A percentile compares a stretch with the other conserved stretches of the same genome.
Conservation (phyloP, 2,329 filamentous ascomycete species). For the Knufia fluminis region DNA sequence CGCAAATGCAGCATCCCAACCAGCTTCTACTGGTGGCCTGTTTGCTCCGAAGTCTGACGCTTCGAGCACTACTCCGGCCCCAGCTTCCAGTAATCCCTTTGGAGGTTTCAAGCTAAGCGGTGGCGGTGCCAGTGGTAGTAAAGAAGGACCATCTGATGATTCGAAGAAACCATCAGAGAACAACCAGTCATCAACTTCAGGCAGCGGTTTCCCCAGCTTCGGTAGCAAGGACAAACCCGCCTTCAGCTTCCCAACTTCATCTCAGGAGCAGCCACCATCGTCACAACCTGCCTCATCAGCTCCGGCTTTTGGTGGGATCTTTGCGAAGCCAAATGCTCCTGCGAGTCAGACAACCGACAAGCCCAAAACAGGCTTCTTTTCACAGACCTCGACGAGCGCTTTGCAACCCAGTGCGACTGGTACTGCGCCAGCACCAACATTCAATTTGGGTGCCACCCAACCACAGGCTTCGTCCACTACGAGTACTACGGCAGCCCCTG, state of each 20-base stretch:
- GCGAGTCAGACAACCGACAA: slow-evolving; percentile 9
- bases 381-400: slow-evolving; percentile 7
- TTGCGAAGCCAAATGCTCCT: slow-evolving; percentile 13
- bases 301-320: background rate
- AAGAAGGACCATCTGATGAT: too few relatives aligned
- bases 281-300: background rate
- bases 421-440: slow-evolving; percentile 9
- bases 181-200: background rate
- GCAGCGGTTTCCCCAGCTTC: background rate
- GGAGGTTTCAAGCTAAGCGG: background rate
- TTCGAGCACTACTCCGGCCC: slow-evolving; percentile 21
- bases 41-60: slow-evolving; percentile 11
- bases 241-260: slow-evolving; percentile 3
- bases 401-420: slow-evolving; percentile 11
- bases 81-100: background rate
- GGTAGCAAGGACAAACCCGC: slow-evolving; percentile 21
- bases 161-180: background rate
- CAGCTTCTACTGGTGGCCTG: background rate
- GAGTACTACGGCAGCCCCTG: slow-evolving; percentile 12
- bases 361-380: slow-evolving; percentile 4
- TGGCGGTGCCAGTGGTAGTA: too few relatives aligned
- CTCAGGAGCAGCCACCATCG: background rate
- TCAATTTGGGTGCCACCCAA: slow-evolving; percentile 3
- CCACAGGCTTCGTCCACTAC: slow-evolving; percentile 13
- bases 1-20: background rate